phyloP scores from a whole-genome alignment of 1,139 yeast species.

The Candida frijolesensis region DNA sequence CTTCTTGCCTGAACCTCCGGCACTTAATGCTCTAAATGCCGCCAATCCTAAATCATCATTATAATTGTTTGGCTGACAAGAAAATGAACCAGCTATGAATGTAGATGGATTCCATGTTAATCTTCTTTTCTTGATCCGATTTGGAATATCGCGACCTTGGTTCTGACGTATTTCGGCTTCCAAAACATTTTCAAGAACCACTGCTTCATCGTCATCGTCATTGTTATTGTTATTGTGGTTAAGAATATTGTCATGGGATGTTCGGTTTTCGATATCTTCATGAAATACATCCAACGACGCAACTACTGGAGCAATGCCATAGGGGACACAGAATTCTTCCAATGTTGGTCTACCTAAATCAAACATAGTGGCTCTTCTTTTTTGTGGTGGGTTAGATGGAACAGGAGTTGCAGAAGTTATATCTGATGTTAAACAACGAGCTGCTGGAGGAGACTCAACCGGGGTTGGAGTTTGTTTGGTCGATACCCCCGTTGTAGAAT shows the following conservation, averaged over 20 bases:
- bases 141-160: not conserved
- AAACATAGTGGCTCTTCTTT: slow-evolving; percentile 51
- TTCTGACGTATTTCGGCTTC: slow-evolving; percentile 20
- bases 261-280: slow-evolving; percentile 3
- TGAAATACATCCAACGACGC: slow-evolving; percentile 50
- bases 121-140: slow-evolving; percentile 2
- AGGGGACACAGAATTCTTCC: slow-evolving; percentile 57
- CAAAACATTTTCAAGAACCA: slow-evolving; percentile 42
- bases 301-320: slow-evolving; percentile 55
- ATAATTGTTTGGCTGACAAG: not conserved
- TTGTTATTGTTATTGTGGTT: slow-evolving; percentile 11
- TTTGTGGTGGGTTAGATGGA: slow-evolving; percentile 24
- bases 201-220: slow-evolving; percentile 23
- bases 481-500: not conserved
- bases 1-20: slow-evolving; percentile 24
- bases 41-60: slow-evolving; percentile 70
- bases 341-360: slow-evolving; percentile 53
- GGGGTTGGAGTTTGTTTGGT: slow-evolving; percentile 2
- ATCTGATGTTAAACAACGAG: not conserved
- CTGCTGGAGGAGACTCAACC: not conserved
- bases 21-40: slow-evolving; percentile 48
- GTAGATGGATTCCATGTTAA: slow-evolving; percentile 24
- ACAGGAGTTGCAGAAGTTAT: not conserved
- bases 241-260: slow-evolving; percentile 53
- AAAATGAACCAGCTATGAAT: slow-evolving; percentile 37